A percentile compares a stretch with the other conserved stretches of the same genome.
Evolutionary conservation across 73 alveolate species (phyloP).

Genomic region (Paramecium biaurelia): DNA sequence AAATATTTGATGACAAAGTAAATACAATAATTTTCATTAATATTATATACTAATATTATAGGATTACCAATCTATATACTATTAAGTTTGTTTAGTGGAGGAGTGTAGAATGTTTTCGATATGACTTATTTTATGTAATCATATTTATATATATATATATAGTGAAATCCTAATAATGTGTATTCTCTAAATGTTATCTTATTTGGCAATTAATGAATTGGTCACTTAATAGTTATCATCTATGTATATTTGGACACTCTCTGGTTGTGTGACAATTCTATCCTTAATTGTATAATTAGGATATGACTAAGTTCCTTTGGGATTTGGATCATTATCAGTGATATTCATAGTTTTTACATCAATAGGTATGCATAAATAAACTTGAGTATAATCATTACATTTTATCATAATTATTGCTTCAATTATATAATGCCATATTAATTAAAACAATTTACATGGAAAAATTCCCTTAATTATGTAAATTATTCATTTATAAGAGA

Average conservation of each 20-base stretch:
- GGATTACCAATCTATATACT: background rate
- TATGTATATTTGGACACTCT: background rate
- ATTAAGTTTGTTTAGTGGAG: background rate
- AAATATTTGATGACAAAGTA: background rate
- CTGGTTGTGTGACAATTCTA: background rate
- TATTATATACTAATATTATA: background rate
- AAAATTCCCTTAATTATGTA: background rate
- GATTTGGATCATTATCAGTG: background rate
- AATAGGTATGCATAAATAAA: background rate
- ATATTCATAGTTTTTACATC: background rate
- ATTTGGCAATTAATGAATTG: background rate
- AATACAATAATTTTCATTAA: background rate
- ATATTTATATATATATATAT: background rate
- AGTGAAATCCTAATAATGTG: background rate
- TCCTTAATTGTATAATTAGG: background rate
- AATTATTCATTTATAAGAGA: background rate
- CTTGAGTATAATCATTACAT: background rate
- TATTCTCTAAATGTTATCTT: background rate
- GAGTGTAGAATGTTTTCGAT: background rate
- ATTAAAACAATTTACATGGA: background rate
- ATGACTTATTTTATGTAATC: background rate
- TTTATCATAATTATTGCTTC: background rate
- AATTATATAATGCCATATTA: background rate
- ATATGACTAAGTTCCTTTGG: background rate
- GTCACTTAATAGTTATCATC: background rate